Evolutionary conservation across 2,329 filamentous ascomycete genomes (phyloP).

Genomic region (Daldinia sp.): DNA sequence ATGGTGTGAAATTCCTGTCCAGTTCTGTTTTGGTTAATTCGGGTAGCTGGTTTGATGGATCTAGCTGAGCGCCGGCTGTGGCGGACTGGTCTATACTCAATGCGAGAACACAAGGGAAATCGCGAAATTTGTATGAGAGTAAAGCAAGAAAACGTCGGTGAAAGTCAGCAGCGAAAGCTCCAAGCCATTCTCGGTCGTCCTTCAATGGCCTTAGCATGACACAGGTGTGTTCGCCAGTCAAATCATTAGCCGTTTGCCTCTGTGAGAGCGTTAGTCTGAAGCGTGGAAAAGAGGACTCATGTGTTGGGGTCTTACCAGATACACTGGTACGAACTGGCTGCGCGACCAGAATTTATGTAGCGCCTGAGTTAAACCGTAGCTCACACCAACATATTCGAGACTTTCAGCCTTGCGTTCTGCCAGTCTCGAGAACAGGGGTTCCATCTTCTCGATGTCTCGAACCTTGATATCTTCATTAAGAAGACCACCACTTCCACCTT

Average conservation of each 20-base stretch:
- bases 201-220: slow-evolving; percentile 91
- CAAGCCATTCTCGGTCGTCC: slow-evolving; percentile 83
- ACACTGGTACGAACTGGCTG: slow-evolving; percentile 84
- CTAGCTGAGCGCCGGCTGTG: slow-evolving; percentile 73
- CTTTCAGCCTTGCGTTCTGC: slow-evolving; percentile 80
- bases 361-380: slow-evolving; percentile 85
- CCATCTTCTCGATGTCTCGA: slow-evolving; percentile 89
- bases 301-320: slow-evolving; percentile 60
- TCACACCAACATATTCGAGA: slow-evolving; percentile 94
- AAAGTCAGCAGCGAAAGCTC: slow-evolving; percentile 91
- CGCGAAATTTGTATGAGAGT: slow-evolving; percentile 90
- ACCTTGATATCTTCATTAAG: slow-evolving; percentile 89
- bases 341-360: slow-evolving; percentile 99
- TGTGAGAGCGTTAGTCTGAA: slow-evolving; percentile 18
- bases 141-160: slow-evolving; percentile 91
- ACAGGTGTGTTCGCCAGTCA: slow-evolving; percentile 96
- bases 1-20: slow-evolving; percentile 82
- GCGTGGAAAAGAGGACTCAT: not conserved
- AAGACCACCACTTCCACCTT: slow-evolving; percentile 73
- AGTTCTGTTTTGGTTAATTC: slow-evolving; percentile 78
- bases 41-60: slow-evolving; percentile 60
- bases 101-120: slow-evolving; percentile 79
- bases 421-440: slow-evolving; percentile 89
- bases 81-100: slow-evolving; percentile 90
- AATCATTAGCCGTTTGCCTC: slow-evolving; percentile 91